phyloP scores from a whole-genome alignment of 495 filamentous ascomycete genomes.

The Xylaria curta region DNA sequence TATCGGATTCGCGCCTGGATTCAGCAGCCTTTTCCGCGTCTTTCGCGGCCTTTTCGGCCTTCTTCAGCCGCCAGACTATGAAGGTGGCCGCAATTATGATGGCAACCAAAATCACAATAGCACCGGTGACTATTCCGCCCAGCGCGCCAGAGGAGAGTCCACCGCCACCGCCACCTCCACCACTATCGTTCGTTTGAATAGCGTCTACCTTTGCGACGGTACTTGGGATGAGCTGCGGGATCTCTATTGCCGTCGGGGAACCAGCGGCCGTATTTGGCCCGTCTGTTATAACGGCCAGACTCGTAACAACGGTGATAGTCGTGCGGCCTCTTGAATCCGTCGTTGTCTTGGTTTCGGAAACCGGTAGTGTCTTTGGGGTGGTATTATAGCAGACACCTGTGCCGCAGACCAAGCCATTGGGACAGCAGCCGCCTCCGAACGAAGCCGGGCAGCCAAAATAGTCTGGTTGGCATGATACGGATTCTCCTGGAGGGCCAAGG shows the following conservation, averaged over 20 bases:
- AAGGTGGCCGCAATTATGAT: conserved; percentile 46
- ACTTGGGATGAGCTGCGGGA: conserved; percentile 48
- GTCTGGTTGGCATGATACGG: conserved; percentile 38
- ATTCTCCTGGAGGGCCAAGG: conserved; percentile 37
- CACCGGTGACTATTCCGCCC: conserved; percentile 54
- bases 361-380: conserved; percentile 37
- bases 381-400: conserved; percentile 46
- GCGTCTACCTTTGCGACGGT: conserved; percentile 46
- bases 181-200: conserved; percentile 28
- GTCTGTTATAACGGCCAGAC: conserved; percentile 37
- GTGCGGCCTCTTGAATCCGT: conserved; percentile 40
- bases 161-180: not conserved
- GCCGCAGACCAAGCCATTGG: conserved; percentile 47
- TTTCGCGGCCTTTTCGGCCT: conserved; percentile 31
- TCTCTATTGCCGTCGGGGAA: conserved; percentile 17
- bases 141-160: conserved; percentile 44
- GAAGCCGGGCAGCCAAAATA: conserved; percentile 48
- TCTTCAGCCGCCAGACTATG: conserved; percentile 49
- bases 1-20: conserved; percentile 42
- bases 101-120: conserved; percentile 44
- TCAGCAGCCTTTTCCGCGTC: conserved; percentile 38
- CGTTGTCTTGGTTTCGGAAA: conserved; percentile 43
- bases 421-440: conserved; percentile 51
- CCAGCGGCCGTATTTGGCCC: conserved; percentile 30
- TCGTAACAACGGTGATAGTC: conserved; percentile 39